Evolutionary conservation across 2,329 filamentous ascomycete species (phyloP).

Genomic region (Emmonsiellopsis sp.): DNA sequence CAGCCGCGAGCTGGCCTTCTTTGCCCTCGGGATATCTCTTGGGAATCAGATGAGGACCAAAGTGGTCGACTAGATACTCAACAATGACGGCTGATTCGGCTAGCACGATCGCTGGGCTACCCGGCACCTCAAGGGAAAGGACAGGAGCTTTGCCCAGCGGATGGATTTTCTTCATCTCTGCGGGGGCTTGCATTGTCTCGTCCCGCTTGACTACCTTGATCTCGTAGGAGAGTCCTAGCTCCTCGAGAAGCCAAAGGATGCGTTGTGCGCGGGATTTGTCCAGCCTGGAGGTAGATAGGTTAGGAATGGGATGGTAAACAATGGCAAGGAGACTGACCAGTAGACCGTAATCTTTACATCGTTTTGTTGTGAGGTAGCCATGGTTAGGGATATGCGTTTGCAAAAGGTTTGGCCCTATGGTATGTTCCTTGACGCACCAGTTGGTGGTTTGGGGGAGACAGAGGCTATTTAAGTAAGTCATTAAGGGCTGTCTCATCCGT

Average conservation of each 20-base stretch:
- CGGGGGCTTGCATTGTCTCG: conserved; percentile 58
- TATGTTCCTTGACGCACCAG: too few species aligned
- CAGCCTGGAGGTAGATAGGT: conserved; percentile 49
- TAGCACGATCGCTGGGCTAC: conserved; percentile 50
- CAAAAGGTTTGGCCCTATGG: not conserved
- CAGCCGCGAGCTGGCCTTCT: conserved; percentile 47
- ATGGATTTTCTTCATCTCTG: conserved; percentile 68
- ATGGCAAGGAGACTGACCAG: conserved; percentile 41
- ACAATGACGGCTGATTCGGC: conserved; percentile 75
- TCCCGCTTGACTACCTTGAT: conserved; percentile 68
- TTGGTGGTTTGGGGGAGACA: too few species aligned
- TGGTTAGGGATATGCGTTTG: not conserved
- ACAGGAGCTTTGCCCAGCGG: conserved; percentile 82
- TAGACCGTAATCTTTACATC: conserved; percentile 53
- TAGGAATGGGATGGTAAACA: not conserved
- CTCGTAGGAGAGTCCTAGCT: conserved; percentile 70
- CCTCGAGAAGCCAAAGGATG: conserved; percentile 78
- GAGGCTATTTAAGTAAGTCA: too few species aligned
- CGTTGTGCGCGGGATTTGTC: conserved; percentile 74
- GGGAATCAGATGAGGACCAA: conserved; percentile 45
- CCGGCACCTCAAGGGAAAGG: conserved; percentile 52
- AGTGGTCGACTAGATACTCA: conserved; percentile 70
- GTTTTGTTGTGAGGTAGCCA: conserved; percentile 15
- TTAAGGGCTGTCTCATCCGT: too few species aligned
- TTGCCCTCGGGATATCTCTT: conserved; percentile 44